Base-by-base conservation (phyloP, 2,329 filamentous ascomycete genomes). In the Fusarium sp. region DNA sequence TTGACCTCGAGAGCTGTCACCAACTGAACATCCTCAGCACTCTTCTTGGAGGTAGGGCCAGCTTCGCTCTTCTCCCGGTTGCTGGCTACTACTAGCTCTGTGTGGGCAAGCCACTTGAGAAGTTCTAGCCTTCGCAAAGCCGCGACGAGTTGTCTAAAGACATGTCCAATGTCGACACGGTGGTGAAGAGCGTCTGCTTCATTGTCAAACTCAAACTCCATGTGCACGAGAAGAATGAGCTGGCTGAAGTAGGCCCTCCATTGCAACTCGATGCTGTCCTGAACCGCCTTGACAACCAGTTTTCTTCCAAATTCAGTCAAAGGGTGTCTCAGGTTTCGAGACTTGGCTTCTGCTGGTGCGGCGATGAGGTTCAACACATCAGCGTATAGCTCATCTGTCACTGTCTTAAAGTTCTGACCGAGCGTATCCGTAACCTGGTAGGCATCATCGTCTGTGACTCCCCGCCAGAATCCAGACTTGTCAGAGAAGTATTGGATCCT, bases 361-460 rank as follows among this genome's bases (percentile, higher is more conserved):
- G 82, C 82, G 67, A 90, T 81, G 40, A 89, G 80, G 5, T 83
- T 81, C 46, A 84, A 70, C 6, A 92, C 79, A n/a, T 86, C 82
- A 33, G 85, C 79, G 75, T 91, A 92, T 11, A 91, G 82, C 20
- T 86, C 81, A 42, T 86, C 83, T 4, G 87, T 89, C 78, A 87
- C 91, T 83, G 81, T 87, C 82, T 76, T 92, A 82, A 87, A 92
- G 73, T 88, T 88, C 38, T 90, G 87, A 29, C 94, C 92, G 11
- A 98, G 87, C 6, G 90, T 87, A 38, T 91, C 87, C 7, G 90
- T 87, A n/a, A 97, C 87, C 65, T 90, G 89, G 44, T 90, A 86
- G 73, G 92, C 94, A 59, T 95, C 92, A 59, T 97, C 94, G 62
- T 98, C 94, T 2, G 92, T 92, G 61, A 98, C 91, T 67, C 93